A percentile compares a stretch with the other conserved stretches of the same genome.
These are phyloP conservation scores for Colletotrichum trifolii DNA, from an alignment of 2,329 filamentous ascomycete genomes.

Conservation along the genomic window DNA sequence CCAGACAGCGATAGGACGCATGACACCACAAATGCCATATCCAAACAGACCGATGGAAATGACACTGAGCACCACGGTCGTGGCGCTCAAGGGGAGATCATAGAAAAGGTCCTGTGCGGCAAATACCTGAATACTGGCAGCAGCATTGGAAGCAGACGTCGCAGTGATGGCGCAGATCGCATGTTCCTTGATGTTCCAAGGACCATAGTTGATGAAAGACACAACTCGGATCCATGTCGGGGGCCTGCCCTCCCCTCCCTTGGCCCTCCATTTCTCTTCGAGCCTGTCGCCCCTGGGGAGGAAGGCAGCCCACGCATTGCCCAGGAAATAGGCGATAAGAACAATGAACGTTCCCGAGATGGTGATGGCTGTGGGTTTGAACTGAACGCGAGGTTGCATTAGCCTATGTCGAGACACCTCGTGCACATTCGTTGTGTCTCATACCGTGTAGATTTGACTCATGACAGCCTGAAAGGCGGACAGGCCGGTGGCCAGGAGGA, in stretches of 20 bases:
- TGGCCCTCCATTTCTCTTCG: slow-evolving; percentile 58
- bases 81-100: slow-evolving; percentile 54
- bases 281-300: slow-evolving; percentile 64
- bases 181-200: slow-evolving; percentile 67
- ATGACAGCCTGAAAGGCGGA: slow-evolving; percentile 66
- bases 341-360: slow-evolving; percentile 67
- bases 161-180: slow-evolving; percentile 64
- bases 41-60: slow-evolving; percentile 67
- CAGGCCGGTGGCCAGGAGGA: slow-evolving; percentile 61
- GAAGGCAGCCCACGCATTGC: slow-evolving; percentile 57
- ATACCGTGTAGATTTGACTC: slow-evolving; percentile 65
- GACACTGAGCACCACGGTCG: slow-evolving; percentile 59
- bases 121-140: slow-evolving; percentile 55
- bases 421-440: neutral
- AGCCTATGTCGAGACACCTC: neutral
- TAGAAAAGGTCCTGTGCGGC: slow-evolving; percentile 64
- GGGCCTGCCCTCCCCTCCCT: slow-evolving; percentile 51
- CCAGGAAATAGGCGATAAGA: slow-evolving; percentile 66
- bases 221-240: slow-evolving; percentile 54
- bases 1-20: slow-evolving; percentile 66
- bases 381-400: slow-evolving; percentile 46
- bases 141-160: slow-evolving; percentile 62
- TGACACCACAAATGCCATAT: slow-evolving; percentile 63
- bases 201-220: slow-evolving; percentile 61
- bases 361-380: slow-evolving; percentile 61